Evolutionary conservation across 164 flowering plant species (phyloP).

Genomic region (Vitis labrusca): DNA sequence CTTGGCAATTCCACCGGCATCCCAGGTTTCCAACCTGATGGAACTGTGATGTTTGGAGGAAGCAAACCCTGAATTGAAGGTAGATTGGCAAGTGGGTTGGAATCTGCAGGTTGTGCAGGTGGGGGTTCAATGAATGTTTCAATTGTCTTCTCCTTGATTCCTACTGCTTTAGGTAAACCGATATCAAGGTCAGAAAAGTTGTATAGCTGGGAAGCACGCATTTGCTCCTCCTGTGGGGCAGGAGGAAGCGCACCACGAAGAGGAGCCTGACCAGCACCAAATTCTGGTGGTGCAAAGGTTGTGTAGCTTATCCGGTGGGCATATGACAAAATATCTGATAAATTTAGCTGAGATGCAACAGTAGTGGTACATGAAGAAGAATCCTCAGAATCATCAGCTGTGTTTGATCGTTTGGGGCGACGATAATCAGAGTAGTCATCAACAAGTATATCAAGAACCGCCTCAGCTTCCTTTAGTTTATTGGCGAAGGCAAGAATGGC

Average conservation of each 20-base stretch:
- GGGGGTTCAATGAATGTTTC: conserved; percentile 67
- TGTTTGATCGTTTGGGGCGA: conserved; percentile 46
- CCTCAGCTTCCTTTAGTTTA: conserved; percentile 70
- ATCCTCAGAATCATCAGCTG: conserved; percentile 18
- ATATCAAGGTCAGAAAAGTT: conserved; percentile 80
- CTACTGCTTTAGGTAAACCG: conserved; percentile 68
- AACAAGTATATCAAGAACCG: conserved; percentile 70
- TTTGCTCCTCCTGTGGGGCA: conserved; percentile 97
- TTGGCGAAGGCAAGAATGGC: conserved; percentile 64
- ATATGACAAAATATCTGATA: conserved; percentile 72
- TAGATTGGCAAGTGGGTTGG: conserved; percentile 34
- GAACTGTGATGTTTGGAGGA: conserved; percentile 63
- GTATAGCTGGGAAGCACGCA: conserved; percentile 92
- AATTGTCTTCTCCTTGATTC: conserved; percentile 48
- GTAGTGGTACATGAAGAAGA: conserved; percentile 33
- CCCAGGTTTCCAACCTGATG: conserved; percentile 93
- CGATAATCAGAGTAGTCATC: conserved; percentile 88
- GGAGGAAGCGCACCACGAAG: conserved; percentile 94
- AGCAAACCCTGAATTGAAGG: conserved; percentile 47
- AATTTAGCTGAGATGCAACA: conserved; percentile 45
- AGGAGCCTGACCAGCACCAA: conserved; percentile 85
- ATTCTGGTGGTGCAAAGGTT: conserved; percentile 95
- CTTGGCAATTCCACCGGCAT: conserved; percentile 89
- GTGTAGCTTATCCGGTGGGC: conserved; percentile 93
- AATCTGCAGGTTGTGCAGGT: conserved; percentile 18